Evolutionary conservation across 345 rosid genomes (phyloP).

Genomic region (Citrus inodora): DNA sequence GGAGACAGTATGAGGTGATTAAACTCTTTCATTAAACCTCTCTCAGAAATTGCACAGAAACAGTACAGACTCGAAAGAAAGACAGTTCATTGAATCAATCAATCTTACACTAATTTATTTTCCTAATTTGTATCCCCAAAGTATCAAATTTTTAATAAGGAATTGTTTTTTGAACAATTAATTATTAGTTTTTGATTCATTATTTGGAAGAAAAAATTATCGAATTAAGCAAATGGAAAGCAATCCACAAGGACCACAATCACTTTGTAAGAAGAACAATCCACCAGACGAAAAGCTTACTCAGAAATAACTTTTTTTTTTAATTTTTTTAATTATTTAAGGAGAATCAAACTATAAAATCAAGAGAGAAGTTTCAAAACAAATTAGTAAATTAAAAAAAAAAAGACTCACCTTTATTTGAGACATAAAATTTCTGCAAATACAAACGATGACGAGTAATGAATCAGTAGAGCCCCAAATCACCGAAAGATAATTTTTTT

Average conservation of each 20-base stretch:
- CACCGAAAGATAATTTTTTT: not conserved
- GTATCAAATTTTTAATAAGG: not conserved
- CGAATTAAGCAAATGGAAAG: not conserved
- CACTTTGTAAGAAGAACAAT: too few relatives aligned
- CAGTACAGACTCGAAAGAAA: not conserved
- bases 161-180: not conserved
- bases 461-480: not conserved
- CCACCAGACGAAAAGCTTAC: too few relatives aligned
- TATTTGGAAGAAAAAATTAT: not conserved
- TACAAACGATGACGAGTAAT: not conserved
- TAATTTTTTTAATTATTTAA: not conserved
- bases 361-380: not conserved
- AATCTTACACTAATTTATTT: not conserved
- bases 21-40: not conserved
- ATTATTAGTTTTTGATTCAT: not conserved
- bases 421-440: not conserved
- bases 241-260: not conserved
- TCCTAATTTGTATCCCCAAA: not conserved
- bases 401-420: constrained; percentile 15
- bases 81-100: constrained; percentile 19
- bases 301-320: not conserved
- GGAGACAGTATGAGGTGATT: constrained; percentile 19
- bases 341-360: not conserved
- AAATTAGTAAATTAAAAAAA: not conserved
- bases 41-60: not conserved